Base-by-base conservation (phyloP, 2,329 filamentous ascomycete species). In the Paecilomyces niveus region DNA sequence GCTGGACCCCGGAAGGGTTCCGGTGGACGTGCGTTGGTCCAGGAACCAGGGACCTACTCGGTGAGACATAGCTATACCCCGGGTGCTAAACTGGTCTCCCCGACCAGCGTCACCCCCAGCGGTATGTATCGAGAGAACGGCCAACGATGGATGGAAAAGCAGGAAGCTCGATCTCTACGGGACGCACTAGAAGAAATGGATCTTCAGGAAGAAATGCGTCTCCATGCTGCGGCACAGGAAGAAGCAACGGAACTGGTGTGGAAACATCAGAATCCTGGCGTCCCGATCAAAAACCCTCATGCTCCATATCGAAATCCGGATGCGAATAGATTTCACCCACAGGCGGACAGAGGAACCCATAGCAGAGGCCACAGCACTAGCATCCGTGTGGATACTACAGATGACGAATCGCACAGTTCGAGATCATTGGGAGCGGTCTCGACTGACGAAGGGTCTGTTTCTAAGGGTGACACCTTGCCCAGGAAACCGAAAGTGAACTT, bases 241-340 rank as follows among this genome's bases (percentile, higher is more conserved):
- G 85, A 88, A 68, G 85, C 85, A 11, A 82, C 83, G 0, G 82
- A 86, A 63, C 74, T 87, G 35, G 85, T 88, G n/a, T 84, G 81
- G 80, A 83, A 82, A 67, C 85, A 87, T 67, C 79, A 79, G 62
- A 81, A 84, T 63, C 80, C 83, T 11, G 76, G 78, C 6, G 72
- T 80, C 29, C 73, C 78, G 1, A 76, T 74, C 52, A 76, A 75
- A 55, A 81, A 80, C 60, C 78, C 81, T 15, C 74, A 79, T 62
- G 76, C 74, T 10, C 70, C 77, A 8, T 79, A 79, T 62, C 69
- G 67, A 62, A 79, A 79, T 57, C 77, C 77, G 0, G 77, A 80
- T 58, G 54, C 72, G 50, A 61, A 69, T 63, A 59, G 59, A 26
- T 80, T 81, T 61, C 76, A 74, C 45, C 74, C 75, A 50, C 76